These are phyloP conservation scores for Dittrichia graveolens DNA, from an alignment of 129 eudicot species.

Conservation along the genomic window DNA sequence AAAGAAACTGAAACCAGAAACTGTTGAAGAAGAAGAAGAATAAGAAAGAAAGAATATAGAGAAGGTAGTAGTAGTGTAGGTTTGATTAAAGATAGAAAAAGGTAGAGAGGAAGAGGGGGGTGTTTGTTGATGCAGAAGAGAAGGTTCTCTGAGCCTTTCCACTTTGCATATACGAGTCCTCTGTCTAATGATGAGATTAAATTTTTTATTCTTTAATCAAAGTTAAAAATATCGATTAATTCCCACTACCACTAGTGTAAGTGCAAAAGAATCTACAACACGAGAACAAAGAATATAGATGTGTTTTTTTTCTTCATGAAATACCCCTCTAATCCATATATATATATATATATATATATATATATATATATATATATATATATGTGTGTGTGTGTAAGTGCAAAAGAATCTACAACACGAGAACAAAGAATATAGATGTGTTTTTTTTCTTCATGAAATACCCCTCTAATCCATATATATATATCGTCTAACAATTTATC, in stretches of 20 bases:
- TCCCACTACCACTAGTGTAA: slow-evolving; percentile 15
- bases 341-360: too few species aligned
- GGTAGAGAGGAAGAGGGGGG: slow-evolving; percentile 20
- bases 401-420: slow-evolving; percentile 20
- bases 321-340: not conserved
- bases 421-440: slow-evolving; percentile 7
- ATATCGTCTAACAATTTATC: not conserved
- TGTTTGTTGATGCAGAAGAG: slow-evolving; percentile 57
- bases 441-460: not conserved
- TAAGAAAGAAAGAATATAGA: slow-evolving; percentile 7
- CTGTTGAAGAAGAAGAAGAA: slow-evolving; percentile 13
- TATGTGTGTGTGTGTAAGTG: too few species aligned
- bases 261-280: slow-evolving; percentile 20
- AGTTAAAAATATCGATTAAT: slow-evolving; percentile 22
- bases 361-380: too few species aligned
- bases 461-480: not conserved
- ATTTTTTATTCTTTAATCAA: slow-evolving; percentile 1
- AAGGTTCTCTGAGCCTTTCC: slow-evolving; percentile 66
- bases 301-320: not conserved
- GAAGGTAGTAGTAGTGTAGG: not conserved
- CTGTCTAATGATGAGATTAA: slow-evolving; percentile 34
- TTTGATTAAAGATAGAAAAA: slow-evolving; percentile 17
- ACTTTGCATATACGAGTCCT: slow-evolving; percentile 40
- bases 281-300: slow-evolving; percentile 8
- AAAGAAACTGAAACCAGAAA: slow-evolving; percentile 4